Evolutionary conservation across 2,329 filamentous ascomycete genomes (phyloP), one percentile per base, ranked within the genome.

Genomic region (Sporothrix mexicana): DNA sequence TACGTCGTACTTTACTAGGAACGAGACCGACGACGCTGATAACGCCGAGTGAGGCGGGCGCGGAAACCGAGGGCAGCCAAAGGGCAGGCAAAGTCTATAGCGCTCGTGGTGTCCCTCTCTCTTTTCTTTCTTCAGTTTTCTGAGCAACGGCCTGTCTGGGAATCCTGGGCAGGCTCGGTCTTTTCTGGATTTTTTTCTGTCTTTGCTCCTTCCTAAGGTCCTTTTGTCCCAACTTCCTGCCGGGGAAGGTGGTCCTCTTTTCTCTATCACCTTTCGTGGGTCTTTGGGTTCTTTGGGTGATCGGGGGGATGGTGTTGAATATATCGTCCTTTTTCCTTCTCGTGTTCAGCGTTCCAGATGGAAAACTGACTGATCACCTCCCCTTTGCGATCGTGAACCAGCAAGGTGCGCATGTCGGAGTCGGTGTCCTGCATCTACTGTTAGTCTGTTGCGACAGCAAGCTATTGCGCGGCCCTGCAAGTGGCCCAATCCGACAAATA

Each of bases 381-480:
- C 15, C 57, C 41, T 12, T 3, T 43, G 12, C 25, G 9, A n/a
- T 12, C 13, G 57, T 30, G 23, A 30, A 57, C 55, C 55, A 57
- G 30, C 57, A 61, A n/a, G 57, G 57, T 61, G 12, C 57, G 12
- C 6, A 36, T 7, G 17, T 41, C 57, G 30, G 57, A 61, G 57
- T 15, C 36, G 3, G 5, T 13, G 7, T 30, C 57, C 57, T 61
- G 25, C 57, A 17, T 61, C 25, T 41, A 41, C 57, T n/a, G n/a
- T n/a, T n/a, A n/a, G n/a, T n/a, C n/a, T n/a, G n/a, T n/a, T n/a
- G 7, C 30, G 30, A 36, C 30, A 7, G 30, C 30, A 36, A 41
- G 5, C 9, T 30, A 61, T 61, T 61, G 57, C 57, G 57, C 57
- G 57, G 17, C 57, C 57, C 57, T 62, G 57, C 57, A 62, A 30